phyloP scores from a whole-genome alignment of 2,329 filamentous ascomycete genomes.

The Drechslerella dactyloides region DNA sequence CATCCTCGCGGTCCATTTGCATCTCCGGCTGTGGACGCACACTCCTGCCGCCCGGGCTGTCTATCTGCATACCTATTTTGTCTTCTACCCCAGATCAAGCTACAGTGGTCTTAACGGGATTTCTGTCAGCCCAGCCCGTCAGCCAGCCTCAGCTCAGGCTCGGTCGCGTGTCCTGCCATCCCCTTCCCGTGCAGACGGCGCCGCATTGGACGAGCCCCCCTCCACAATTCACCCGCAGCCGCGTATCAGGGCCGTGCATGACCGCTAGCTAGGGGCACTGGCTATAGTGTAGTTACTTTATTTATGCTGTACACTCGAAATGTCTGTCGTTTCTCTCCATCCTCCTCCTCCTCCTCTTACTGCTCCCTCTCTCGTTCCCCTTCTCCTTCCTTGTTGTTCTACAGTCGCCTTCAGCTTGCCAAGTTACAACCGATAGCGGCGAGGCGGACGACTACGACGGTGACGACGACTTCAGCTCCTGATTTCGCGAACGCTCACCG shows the following conservation, averaged over 20 bases:
- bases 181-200: constrained; percentile 19
- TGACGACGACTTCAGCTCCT: background rate
- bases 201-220: background rate
- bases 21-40: background rate
- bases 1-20: background rate
- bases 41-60: constrained; percentile 16
- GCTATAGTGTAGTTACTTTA: background rate
- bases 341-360: constrained; percentile 13
- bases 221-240: background rate
- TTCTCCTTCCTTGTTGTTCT: background rate
- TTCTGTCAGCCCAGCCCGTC: too few relatives aligned
- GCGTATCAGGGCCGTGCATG: background rate
- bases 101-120: constrained; percentile 40
- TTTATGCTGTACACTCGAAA: constrained; percentile 49
- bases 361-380: background rate
- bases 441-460: constrained; percentile 11
- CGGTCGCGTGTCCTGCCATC: constrained; percentile 36
- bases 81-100: constrained; percentile 22
- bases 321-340: constrained; percentile 33
- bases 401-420: background rate
- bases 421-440: constrained; percentile 4
- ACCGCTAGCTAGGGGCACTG: background rate
- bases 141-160: background rate
- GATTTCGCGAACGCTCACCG: constrained; percentile 11
- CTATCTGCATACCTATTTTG: constrained; percentile 14